Percentiles rank a stretch among this genome's conserved stretches.
Evolutionary conservation across 2,329 filamentous ascomycete genomes (phyloP).

Genomic region (Arachnopeziza araneosa): DNA sequence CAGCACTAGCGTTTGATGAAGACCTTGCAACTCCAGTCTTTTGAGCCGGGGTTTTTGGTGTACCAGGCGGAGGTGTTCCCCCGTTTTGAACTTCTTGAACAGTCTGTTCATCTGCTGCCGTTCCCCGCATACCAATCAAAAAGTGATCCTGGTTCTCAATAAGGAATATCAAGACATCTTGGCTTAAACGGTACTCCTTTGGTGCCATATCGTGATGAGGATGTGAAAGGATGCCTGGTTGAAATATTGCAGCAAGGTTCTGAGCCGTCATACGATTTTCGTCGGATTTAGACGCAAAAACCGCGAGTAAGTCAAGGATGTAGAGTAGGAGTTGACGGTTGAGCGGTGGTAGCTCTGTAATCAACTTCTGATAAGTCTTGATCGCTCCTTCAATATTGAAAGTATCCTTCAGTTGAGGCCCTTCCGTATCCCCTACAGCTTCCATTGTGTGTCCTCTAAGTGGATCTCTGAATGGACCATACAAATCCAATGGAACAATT

Average conservation of each 20-base stretch:
- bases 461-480: conserved; percentile 84
- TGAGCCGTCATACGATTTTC: conserved; percentile 95
- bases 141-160: conserved; percentile 99
- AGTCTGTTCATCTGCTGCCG: conserved; percentile 81
- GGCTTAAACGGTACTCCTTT: conserved; percentile 87
- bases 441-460: conserved; percentile 63
- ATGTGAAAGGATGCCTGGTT: conserved; percentile 92
- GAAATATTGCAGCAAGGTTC: conserved; percentile 94
- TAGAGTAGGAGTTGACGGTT: conserved; percentile 93
- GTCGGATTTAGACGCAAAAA: conserved; percentile 95
- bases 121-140: conserved; percentile 96
- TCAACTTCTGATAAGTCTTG: conserved; percentile 76
- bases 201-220: conserved; percentile 94
- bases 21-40: conserved; percentile 65
- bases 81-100: conserved; percentile 63
- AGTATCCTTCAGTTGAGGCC: conserved; percentile 64
- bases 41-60: conserved; percentile 33
- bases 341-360: conserved; percentile 85
- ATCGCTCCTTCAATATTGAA: conserved; percentile 76
- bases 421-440: conserved; percentile 63
- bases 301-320: conserved; percentile 89
- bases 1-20: conserved; percentile 81
- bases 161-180: conserved; percentile 94
- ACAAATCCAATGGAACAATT: conserved; percentile 90
- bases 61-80: conserved; percentile 49